Base-by-base conservation (phyloP, 129 eudicot genomes). In the Centella asiatica region DNA sequence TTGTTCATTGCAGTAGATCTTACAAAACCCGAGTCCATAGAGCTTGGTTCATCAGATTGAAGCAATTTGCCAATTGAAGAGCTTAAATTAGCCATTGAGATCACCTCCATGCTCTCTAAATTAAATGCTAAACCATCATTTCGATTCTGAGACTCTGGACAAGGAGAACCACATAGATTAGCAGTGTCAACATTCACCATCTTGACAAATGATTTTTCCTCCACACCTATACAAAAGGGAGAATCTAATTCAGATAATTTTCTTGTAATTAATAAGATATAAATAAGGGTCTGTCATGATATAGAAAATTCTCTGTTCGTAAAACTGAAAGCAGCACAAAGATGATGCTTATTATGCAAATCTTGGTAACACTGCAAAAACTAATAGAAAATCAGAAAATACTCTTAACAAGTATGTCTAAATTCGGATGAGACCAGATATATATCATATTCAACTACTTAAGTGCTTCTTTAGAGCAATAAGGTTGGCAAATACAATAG, bases 1-100 rank as follows among this genome's bases (percentile, higher is more conserved):
- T 85, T 93, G 56, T 80, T 79, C 78, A 85, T 62, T 5, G 87
- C 83, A 48, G 85, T 66, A 45, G 83, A 64, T 61, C 72, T 76
- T 25, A 65, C 66, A 72, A 82, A 80, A 33, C 73, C 79, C 57
- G 83, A 70, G 22, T 77, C 83, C 9, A 58, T 22, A 20, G 77
- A 67, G 46, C 65, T 68, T 19, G 77, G 66, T 34, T 76, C 86
- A 65, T 80, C 85, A 28, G 70, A 47, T 60, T 74, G 86, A 37
- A 87, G 57, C 76, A 87, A 69, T 47, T 80, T 83, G 31, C 49
- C 53, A 24, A 93, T 71, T 70, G 77, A 67, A 57, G 80, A 73
- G 72, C 80, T 78, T 80, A 93, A 70, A 52, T 78, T 74, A 61
- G 75, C 51, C 59, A 67, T 67, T 37, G 85, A 73, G 2, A 72